Evolutionary conservation across 164 flowering plant genomes (phyloP).

Genomic region (Liquidambar formosana): DNA sequence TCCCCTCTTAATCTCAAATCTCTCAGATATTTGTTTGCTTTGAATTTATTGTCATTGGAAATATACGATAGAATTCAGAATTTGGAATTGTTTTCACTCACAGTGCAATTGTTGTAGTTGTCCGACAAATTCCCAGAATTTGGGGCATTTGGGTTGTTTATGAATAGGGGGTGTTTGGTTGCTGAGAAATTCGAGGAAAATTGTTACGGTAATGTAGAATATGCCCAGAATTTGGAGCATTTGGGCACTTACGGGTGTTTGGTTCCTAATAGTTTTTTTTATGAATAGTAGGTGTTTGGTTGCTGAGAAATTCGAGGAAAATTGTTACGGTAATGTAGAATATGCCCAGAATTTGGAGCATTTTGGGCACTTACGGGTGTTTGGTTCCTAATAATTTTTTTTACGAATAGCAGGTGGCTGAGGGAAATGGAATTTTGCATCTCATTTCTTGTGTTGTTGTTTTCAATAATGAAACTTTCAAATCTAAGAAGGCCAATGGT

Average conservation of each 20-base stretch:
- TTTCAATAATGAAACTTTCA: not conserved
- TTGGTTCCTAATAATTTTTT: not conserved
- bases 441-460: not conserved
- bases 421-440: too few species aligned
- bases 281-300: conserved; percentile 9
- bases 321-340: not conserved
- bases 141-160: not conserved
- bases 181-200: conserved; percentile 1
- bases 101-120: not conserved
- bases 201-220: not conserved
- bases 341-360: not conserved
- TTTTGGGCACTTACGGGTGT: not conserved
- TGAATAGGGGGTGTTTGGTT: conserved; percentile 10
- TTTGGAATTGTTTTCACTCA: not conserved
- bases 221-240: not conserved
- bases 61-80: not conserved
- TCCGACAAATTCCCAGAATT: not conserved
- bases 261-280: not conserved
- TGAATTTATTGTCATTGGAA: not conserved
- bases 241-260: not conserved
- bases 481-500: too few species aligned
- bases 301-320: conserved; percentile 1
- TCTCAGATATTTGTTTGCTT: not conserved
- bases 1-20: conserved; percentile 2
- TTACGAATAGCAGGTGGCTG: not conserved